A percentile compares a stretch with the other conserved stretches of the same genome.
phyloP scores from a whole-genome alignment of 78 protist species.

The Isochrysis galbana region DNA sequence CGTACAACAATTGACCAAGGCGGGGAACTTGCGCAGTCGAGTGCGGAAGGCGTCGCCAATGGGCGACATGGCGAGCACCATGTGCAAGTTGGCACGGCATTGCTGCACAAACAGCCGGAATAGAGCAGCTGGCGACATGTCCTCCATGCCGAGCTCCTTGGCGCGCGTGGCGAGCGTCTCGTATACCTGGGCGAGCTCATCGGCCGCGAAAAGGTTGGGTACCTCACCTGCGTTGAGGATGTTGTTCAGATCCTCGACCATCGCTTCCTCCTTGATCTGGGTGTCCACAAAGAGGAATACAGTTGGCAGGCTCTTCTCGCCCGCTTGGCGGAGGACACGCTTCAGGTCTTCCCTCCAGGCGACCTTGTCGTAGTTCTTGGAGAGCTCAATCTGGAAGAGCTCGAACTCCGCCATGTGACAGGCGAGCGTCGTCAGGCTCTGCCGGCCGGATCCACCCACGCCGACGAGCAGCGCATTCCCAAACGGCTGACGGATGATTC shows the following conservation, averaged over 20 bases:
- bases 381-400: conserved; percentile 56
- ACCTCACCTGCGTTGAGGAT: conserved; percentile 86
- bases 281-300: conserved; percentile 82
- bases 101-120: conserved; percentile 57
- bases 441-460: conserved; percentile 80
- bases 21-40: conserved; percentile 81
- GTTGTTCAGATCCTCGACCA: conserved; percentile 81
- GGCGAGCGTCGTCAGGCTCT: conserved; percentile 72
- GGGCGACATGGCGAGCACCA: conserved; percentile 74
- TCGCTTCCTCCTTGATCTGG: conserved; percentile 71
- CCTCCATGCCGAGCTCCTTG: conserved; percentile 30
- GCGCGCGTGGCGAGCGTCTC: conserved; percentile 30
- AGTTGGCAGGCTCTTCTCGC: conserved; percentile 43
- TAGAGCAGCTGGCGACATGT: conserved; percentile 38
- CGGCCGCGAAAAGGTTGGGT: conserved; percentile 72
- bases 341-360: conserved; percentile 70
- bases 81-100: conserved; percentile 60
- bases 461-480: conserved; percentile 84
- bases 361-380: conserved; percentile 53
- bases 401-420: conserved; percentile 28
- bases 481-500: conserved; percentile 48
- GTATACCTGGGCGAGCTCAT: conserved; percentile 59
- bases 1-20: conserved; percentile 85
- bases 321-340: conserved; percentile 56
- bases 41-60: conserved; percentile 65